phyloP scores from a whole-genome alignment of 306 rosid species.

The Quillaja saponaria region DNA sequence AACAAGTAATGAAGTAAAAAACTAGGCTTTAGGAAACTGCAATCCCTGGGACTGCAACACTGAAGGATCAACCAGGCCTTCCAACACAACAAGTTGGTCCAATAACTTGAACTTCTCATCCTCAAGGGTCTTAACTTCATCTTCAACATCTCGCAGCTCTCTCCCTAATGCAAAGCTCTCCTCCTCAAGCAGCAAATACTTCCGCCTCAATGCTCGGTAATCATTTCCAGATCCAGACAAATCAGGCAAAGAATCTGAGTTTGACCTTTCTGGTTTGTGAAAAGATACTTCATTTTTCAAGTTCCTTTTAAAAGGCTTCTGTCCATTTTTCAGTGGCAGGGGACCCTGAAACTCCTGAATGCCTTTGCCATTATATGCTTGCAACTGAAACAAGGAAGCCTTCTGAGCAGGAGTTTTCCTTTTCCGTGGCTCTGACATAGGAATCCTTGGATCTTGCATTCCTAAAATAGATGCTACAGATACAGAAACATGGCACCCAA shows the following conservation, averaged over 20 bases:
- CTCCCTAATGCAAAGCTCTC: conserved; percentile 72
- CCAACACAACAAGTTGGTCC: conserved; percentile 86
- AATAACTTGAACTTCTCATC: conserved; percentile 77
- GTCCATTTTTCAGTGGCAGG: conserved; percentile 44
- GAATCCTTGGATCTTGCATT: conserved; percentile 63
- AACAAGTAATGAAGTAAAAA: conserved; percentile 18
- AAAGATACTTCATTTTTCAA: conserved; percentile 49
- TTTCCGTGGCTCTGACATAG: conserved; percentile 54
- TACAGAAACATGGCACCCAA: neutral
- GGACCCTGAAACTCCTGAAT: conserved; percentile 37
- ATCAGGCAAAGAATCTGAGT: conserved; percentile 81
- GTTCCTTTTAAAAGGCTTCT: conserved; percentile 59
- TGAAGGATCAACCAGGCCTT: conserved; percentile 70
- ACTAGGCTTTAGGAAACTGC: conserved; percentile 19
- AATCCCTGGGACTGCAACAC: conserved; percentile 49
- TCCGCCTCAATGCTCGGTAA: conserved; percentile 73
- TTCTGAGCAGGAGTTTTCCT: conserved; percentile 53
- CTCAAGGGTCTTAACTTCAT: conserved; percentile 74
- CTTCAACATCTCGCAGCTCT: conserved; percentile 65
- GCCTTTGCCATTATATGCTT: conserved; percentile 45
- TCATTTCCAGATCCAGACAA: conserved; percentile 69
- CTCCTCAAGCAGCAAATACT: conserved; percentile 76
- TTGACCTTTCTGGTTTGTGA: conserved; percentile 74
- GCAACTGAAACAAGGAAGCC: conserved; percentile 44
- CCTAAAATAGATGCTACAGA: conserved; percentile 30